Evolutionary conservation across 495 filamentous ascomycete genomes (phyloP).

Genomic region (Lasiosphaeris hirsuta): DNA sequence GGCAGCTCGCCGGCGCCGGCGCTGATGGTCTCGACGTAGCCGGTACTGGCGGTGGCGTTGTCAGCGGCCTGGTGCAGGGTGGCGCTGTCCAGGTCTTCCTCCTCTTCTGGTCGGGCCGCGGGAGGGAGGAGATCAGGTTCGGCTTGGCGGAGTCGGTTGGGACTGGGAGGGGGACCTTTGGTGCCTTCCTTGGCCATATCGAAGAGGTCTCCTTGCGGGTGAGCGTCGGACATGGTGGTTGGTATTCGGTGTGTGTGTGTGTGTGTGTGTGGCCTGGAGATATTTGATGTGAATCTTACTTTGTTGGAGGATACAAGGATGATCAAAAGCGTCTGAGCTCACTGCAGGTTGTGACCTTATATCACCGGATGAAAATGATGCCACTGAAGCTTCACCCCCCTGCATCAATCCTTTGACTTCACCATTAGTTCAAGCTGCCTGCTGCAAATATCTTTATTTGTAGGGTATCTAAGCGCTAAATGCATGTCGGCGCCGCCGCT

Average conservation of each 20-base stretch:
- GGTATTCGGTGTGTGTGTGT: neutral
- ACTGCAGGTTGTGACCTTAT: too few species aligned
- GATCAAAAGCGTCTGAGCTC: too few species aligned
- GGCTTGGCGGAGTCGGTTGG: conserved; percentile 21
- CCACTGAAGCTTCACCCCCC: too few species aligned
- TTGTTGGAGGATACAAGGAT: too few species aligned
- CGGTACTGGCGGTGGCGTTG: conserved; percentile 1
- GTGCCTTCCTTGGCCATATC: conserved; percentile 27
- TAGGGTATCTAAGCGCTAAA: too few species aligned
- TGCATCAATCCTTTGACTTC: too few species aligned
- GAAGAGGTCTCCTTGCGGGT: conserved; percentile 23
- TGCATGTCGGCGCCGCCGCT: too few species aligned
- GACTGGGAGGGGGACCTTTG: conserved; percentile 22
- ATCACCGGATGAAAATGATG: too few species aligned
- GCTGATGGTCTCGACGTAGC: conserved; percentile 15
- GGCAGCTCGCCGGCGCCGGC: conserved; percentile 20
- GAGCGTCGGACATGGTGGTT: conserved; percentile 16
- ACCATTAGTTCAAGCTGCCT: too few species aligned
- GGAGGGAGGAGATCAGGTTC: conserved; percentile 15
- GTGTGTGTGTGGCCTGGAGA: too few species aligned
- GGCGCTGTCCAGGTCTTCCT: neutral
- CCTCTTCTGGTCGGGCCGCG: neutral
- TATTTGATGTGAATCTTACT: too few species aligned
- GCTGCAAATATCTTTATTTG: too few species aligned
- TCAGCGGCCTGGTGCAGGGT: conserved; percentile 3